These are phyloP conservation scores for Scheffersomyces titani DNA, from an alignment of 1,139 yeast genomes.

Conservation along the genomic window DNA sequence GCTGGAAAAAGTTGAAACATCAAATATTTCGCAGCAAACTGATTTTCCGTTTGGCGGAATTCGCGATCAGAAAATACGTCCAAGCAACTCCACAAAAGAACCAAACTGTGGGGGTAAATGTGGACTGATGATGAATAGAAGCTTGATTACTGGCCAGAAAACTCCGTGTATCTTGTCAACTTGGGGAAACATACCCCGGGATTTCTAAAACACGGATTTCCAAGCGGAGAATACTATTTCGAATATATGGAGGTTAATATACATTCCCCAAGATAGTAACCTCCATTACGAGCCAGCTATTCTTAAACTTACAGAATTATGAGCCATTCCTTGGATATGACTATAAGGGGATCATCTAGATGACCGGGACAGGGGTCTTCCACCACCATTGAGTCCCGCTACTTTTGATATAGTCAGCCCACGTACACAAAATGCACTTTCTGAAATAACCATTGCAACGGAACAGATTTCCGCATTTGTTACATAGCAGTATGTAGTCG, in stretches of 20 bases:
- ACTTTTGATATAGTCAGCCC: background rate
- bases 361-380: background rate
- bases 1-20: background rate
- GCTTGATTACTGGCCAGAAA: background rate
- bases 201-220: too few relatives aligned
- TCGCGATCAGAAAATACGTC: background rate
- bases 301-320: background rate
- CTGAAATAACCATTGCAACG: too few relatives aligned
- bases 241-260: background rate
- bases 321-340: too few relatives aligned
- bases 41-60: background rate
- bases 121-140: background rate
- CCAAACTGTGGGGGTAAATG: background rate
- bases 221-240: background rate
- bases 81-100: background rate
- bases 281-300: background rate
- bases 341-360: background rate
- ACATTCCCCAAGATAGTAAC: background rate
- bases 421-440: background rate
- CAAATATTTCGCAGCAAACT: background rate
- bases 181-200: background rate
- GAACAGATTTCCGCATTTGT: background rate
- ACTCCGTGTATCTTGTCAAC: background rate
- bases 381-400: background rate
- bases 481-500: background rate